These are phyloP conservation scores for Exophiala aquamarina DNA, from an alignment of 2,329 filamentous ascomycete species.

Conservation along the genomic window DNA sequence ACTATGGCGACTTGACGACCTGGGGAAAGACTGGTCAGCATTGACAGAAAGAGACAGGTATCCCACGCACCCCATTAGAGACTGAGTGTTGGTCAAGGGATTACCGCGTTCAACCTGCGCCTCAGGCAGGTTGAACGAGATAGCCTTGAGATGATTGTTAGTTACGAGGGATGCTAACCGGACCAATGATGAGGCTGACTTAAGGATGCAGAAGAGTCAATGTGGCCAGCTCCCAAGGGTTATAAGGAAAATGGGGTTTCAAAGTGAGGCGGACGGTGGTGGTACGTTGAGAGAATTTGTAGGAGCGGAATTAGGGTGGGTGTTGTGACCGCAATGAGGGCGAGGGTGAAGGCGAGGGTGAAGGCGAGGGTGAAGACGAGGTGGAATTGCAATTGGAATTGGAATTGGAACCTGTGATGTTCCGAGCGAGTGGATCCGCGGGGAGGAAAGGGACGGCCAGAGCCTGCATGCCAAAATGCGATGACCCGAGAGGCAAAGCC, in stretches of 20 bases:
- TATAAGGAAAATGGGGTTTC: slow-evolving; percentile 1
- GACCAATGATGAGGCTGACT: slow-evolving; percentile 23
- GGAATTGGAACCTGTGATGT: slow-evolving; percentile 1
- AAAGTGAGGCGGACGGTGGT: slow-evolving; percentile 6
- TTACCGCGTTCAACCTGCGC: slow-evolving; percentile 28
- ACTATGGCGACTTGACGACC: slow-evolving; percentile 37
- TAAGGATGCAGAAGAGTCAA: slow-evolving; percentile 17
- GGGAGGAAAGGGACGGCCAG: slow-evolving; percentile 24
- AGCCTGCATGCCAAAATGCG: slow-evolving; percentile 15
- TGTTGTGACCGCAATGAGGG: slow-evolving; percentile 16
- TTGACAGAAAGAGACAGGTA: slow-evolving; percentile 12
- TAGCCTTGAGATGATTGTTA: slow-evolving; percentile 29
- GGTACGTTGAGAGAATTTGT: not conserved
- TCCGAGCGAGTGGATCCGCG: slow-evolving; percentile 23
- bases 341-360: not conserved
- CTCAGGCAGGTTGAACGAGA: slow-evolving; percentile 26
- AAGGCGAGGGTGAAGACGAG: not conserved
- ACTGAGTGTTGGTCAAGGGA: slow-evolving; percentile 26
- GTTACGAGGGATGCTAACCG: slow-evolving; percentile 27
- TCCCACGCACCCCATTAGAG: slow-evolving; percentile 29
- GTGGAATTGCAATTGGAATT: not conserved
- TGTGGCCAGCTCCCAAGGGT: slow-evolving; percentile 17
- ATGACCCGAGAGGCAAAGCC: not conserved
- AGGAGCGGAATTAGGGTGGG: not conserved
- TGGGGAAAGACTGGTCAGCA: slow-evolving; percentile 12